A percentile compares a stretch with the other conserved stretches of the same genome.
Conservation (phyloP, 768 basidiomycete genomes). For the Sarcodon sp. region DNA sequence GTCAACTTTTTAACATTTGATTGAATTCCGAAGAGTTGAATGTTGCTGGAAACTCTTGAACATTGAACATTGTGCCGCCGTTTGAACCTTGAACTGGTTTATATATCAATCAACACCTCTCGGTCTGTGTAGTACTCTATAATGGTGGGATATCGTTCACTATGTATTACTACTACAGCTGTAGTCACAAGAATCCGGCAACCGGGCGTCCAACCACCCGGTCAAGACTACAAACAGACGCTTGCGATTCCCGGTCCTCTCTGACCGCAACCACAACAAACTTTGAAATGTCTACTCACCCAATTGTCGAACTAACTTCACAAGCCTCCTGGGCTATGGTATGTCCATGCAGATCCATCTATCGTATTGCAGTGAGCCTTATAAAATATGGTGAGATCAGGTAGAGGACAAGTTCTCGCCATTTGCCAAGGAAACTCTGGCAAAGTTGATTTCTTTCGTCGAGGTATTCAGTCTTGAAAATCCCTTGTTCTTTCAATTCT, state of each 20-base stretch:
- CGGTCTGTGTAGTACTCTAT: too few relatives aligned
- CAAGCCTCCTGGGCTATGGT: slow-evolving; percentile 85
- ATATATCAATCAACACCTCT: too few relatives aligned
- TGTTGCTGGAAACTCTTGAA: neutral
- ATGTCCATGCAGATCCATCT: slow-evolving; percentile 10
- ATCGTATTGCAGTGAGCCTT: neutral
- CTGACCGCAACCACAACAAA: too few relatives aligned
- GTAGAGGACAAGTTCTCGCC: slow-evolving; percentile 90
- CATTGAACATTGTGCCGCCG: too few relatives aligned
- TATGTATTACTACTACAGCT: too few relatives aligned
- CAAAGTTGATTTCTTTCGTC: slow-evolving; percentile 74
- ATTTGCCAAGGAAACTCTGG: slow-evolving; percentile 76
- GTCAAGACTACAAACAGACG: too few relatives aligned
- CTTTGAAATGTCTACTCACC: slow-evolving; percentile 41
- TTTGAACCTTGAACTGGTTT: too few relatives aligned
- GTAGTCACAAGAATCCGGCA: too few relatives aligned
- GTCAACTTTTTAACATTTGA: neutral
- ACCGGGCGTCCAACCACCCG: too few relatives aligned
- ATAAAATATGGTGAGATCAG: slow-evolving; percentile 21
- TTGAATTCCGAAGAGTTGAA: neutral
- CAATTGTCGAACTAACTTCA: slow-evolving; percentile 67
- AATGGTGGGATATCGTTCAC: too few relatives aligned
- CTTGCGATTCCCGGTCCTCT: too few relatives aligned
- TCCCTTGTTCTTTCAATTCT: neutral
- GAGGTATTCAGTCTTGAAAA: slow-evolving; percentile 36